These are phyloP conservation scores for Lepidium aucheri DNA, from an alignment of 345 rosid species.

Conservation along the genomic window DNA sequence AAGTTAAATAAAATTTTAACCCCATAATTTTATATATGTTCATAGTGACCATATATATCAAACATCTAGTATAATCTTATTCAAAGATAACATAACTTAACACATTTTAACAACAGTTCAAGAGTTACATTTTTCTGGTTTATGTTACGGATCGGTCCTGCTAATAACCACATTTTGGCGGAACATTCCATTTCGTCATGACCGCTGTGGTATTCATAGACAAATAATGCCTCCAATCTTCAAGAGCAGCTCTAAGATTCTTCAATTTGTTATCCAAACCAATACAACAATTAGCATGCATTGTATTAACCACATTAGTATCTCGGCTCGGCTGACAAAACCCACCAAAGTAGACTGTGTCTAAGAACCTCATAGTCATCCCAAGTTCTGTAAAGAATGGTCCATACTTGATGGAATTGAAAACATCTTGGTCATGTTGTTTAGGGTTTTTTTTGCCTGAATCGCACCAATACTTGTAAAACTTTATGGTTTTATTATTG, in stretches of 20 bases:
- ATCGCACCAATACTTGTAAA: slow-evolving; percentile 53
- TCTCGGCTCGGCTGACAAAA: slow-evolving; percentile 54
- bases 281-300: slow-evolving; percentile 85
- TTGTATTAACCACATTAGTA: slow-evolving; percentile 51
- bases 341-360: slow-evolving; percentile 66
- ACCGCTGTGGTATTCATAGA: not conserved
- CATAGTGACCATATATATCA: too few relatives aligned
- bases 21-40: too few relatives aligned
- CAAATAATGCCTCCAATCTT: slow-evolving; percentile 53
- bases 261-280: slow-evolving; percentile 52
- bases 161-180: too few relatives aligned
- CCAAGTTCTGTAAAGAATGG: slow-evolving; percentile 17
- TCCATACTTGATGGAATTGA: slow-evolving; percentile 44
- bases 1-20: too few relatives aligned
- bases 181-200: too few relatives aligned
- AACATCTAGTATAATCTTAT: too few relatives aligned
- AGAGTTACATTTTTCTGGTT: too few relatives aligned
- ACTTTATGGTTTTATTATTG: slow-evolving; percentile 29
- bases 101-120: too few relatives aligned
- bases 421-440: slow-evolving; percentile 61
- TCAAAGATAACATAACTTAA: too few relatives aligned
- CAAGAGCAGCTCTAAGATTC: slow-evolving; percentile 48
- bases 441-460: slow-evolving; percentile 35
- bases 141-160: too few relatives aligned
- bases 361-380: slow-evolving; percentile 42